Percentiles rank a stretch among this genome's conserved stretches.
Evolutionary conservation across 768 basidiomycete genomes (phyloP).

Genomic region (Suillus clintonianus): DNA sequence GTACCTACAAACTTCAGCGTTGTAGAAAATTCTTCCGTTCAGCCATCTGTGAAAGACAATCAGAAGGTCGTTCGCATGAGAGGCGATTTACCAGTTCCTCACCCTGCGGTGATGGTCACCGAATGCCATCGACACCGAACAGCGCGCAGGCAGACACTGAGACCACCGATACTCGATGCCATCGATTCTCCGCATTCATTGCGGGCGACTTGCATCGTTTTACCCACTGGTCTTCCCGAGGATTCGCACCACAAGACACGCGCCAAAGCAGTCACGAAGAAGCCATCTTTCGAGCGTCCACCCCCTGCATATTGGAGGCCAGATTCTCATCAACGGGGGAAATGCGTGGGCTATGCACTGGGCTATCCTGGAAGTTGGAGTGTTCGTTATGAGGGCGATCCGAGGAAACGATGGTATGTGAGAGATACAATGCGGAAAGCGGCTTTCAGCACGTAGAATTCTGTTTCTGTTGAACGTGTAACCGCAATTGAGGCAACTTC

Average conservation of each 20-base stretch:
- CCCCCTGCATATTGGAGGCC: constrained; percentile 32
- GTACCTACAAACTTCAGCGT: background rate
- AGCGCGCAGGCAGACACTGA: background rate
- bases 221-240: constrained; percentile 19
- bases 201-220: constrained; percentile 11
- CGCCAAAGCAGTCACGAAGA: constrained; percentile 3
- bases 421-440: constrained; percentile 31
- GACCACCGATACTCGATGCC: background rate
- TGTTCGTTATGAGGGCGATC: constrained; percentile 11
- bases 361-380: constrained; percentile 34
- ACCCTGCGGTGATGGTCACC: constrained; percentile 23
- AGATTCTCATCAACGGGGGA: constrained; percentile 17
- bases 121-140: constrained; percentile 17
- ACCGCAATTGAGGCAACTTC: too few relatives aligned
- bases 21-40: constrained; percentile 2
- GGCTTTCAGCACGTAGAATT: constrained; percentile 5
- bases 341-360: constrained; percentile 31
- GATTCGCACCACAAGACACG: background rate
- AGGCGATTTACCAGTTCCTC: background rate
- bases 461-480: background rate
- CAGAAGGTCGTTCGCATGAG: constrained; percentile 12
- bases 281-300: constrained; percentile 15
- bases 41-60: constrained; percentile 12
- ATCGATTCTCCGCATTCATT: constrained; percentile 26
- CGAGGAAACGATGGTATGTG: constrained; percentile 15